Conservation (phyloP, 305 asterid species). For the Fraxinus angustifolia region DNA sequence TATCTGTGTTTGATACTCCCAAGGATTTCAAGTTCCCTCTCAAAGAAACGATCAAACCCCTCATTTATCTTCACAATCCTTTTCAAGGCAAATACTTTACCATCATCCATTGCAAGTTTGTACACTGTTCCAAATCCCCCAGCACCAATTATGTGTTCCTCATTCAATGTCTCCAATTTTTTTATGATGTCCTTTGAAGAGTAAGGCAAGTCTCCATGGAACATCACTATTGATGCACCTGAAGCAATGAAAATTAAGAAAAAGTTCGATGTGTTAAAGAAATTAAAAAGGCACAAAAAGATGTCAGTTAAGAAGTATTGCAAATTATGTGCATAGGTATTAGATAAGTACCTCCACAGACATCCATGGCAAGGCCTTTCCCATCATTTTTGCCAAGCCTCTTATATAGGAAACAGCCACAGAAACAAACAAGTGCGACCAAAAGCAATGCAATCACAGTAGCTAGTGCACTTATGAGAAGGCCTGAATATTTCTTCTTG, state of each 20-base stretch:
- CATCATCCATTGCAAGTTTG: constrained; percentile 96
- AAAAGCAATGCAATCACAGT: constrained; percentile 93
- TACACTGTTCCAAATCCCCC: constrained; percentile 99
- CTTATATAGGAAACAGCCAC: constrained; percentile 95
- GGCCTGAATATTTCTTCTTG: constrained; percentile 77
- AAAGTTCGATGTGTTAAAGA: neutral
- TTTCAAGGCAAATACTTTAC: constrained; percentile 85
- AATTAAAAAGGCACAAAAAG: constrained; percentile 9
- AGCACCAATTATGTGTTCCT: constrained; percentile 85
- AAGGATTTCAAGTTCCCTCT: constrained; percentile 95
- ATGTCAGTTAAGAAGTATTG: constrained; percentile 18
- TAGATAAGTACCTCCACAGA: constrained; percentile 72
- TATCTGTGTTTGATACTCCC: constrained; percentile 94
- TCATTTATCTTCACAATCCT: constrained; percentile 86
- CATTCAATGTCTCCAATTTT: constrained; percentile 76
- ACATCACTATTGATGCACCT: constrained; percentile 97
- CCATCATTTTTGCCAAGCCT: constrained; percentile 85
- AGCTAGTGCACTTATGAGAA: constrained; percentile 87
- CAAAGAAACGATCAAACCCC: constrained; percentile 91
- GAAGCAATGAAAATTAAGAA: constrained; percentile 29
- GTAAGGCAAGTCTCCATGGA: constrained; percentile 95
- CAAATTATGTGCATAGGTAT: constrained; percentile 24
- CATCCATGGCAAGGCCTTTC: constrained; percentile 78
- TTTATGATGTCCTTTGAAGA: constrained; percentile 86
- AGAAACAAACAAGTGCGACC: constrained; percentile 97